Evolutionary conservation across 257 asterid genomes (phyloP), one percentile per base, ranked within the genome.

Genomic region (Phtheirospermum japonicum): DNA sequence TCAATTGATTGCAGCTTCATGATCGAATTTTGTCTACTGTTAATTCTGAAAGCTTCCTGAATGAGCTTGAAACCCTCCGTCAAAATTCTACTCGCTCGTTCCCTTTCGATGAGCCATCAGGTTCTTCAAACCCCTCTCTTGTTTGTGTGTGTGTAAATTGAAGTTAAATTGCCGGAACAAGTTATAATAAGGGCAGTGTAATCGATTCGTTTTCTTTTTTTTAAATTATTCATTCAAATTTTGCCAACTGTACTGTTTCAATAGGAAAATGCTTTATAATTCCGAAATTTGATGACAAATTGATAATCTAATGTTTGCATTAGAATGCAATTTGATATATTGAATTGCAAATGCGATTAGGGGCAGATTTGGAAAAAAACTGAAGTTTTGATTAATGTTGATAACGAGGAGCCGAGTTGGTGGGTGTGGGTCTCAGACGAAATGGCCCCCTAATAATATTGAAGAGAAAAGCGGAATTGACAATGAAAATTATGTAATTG

Each of bases 351-450:
- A 69, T 51, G 63, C 76, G 54, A 64, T 66, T 67, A 85, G 94
- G 67, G 32, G 75, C 28, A 18, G 96, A 91, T 73, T 20, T 66
- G 68, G 88, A n/a, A 82, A 76, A 76, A 76, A 32, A 79, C 80
- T n/a, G 98, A 82, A 55, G 75, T 79, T 71, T 78, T 89, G 67
- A 75, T 88, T 33, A 77, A 84, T 59, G 75, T 80, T 26, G 94
- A 77, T 61, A 84, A 72, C 8, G 99, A n/a, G n/a, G n/a, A n/a
- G n/a, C n/a, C n/a, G n/a, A n/a, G n/a, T n/a, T n/a, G n/a, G n/a
- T n/a, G n/a, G 96, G 97, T 92, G 34, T 92, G 96, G 99, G 93
- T 92, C 12, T 66, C 95, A 0, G 94, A 92, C 58, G 90, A 85
- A 16, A 85, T 71, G 75, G 73, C n/a, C 62, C 52, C 84, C 89